phyloP scores from a whole-genome alignment of 140 eudicot genomes.

The Flaveria floridana region DNA sequence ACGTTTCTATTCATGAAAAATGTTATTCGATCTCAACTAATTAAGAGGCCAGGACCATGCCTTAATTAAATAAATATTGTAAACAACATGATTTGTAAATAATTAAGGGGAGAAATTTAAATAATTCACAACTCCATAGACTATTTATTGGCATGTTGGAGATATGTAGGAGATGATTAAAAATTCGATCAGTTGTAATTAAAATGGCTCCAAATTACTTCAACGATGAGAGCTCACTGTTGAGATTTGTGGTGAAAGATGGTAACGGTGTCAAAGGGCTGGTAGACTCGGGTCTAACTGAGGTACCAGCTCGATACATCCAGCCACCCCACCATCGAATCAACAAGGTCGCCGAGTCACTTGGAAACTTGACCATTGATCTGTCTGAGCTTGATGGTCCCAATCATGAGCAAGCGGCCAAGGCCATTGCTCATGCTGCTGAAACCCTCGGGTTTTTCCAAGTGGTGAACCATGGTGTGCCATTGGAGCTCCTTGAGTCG shows the following conservation, averaged over 20 bases:
- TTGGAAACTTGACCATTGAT: conserved; percentile 30
- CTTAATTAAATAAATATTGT: neutral
- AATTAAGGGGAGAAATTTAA: neutral
- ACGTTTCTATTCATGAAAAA: no score
- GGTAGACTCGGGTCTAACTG: conserved; percentile 40
- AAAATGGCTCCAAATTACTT: conserved; percentile 36
- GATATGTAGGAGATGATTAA: neutral
- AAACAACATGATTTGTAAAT: neutral
- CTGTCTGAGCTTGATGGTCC: conserved; percentile 50
- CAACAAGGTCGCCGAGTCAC: conserved; percentile 20
- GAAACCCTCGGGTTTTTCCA: conserved; percentile 52
- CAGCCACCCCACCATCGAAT: conserved; percentile 32
- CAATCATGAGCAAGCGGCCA: conserved; percentile 41
- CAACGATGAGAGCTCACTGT: conserved; percentile 31
- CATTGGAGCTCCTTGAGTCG: conserved; percentile 33
- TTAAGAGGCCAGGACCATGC: conserved; percentile 24
- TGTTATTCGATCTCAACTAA: no score
- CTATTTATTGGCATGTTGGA: conserved; percentile 13
- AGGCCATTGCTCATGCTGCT: conserved; percentile 42
- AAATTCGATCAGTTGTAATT: neutral
- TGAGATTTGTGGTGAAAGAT: conserved; percentile 38
- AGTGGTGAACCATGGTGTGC: conserved; percentile 56
- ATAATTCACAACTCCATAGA: no score
- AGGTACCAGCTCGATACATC: conserved; percentile 36
- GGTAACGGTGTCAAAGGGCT: conserved; percentile 56